Evolutionary conservation across 1,284 basidiomycete species (phyloP), one percentile per base, ranked within the genome.

Genomic region (Cutaneotrichosporon cavernicola): DNA sequence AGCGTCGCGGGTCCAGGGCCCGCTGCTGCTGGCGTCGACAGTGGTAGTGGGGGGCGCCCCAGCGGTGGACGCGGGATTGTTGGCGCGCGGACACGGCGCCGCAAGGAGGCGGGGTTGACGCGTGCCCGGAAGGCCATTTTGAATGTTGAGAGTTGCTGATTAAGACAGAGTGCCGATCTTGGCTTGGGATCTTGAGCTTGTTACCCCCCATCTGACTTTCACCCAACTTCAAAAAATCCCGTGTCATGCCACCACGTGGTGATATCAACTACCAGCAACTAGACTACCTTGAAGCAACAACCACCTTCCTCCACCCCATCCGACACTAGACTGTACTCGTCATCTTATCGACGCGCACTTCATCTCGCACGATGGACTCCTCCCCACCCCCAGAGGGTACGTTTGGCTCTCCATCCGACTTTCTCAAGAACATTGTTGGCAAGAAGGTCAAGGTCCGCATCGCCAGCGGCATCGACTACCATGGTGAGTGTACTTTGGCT

Each of bases 391-490:
- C 62, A 40, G 70, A 76, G 64, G 62, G 58, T 13, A 55, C 62
- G 49, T 56, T 69, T 14, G 92, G 92, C 9, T 92, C 91, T 0
- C 92, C 92, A 0, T 92, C 91, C 0, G 91, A 93, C 72, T 96
- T 95, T 70, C 78, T 96, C 65, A 94, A 94, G 81, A 90, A 89
- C 58, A 94, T 98, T 32, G 96, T 98, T 31, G 96, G 96, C 34
- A 97, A 97, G 81, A 86, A 86, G 60, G 96, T 98, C 63, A 90
- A 95, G 68, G 97, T 98, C 50, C 86, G 95, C 63, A 84, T 99
- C 63, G 93, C 91, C n/a, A 93, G 90, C 49, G 97, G 97, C 1
- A 90, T 99, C 14, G 95, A 98, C 81, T 99, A 99, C 82, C 86
- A 88, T 70, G 96, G 96, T 92, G 69, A 61, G 87, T 80, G 40